Evolutionary conservation across 177 flowering plant species (phyloP), one percentile per base, ranked within the genome.

Genomic region (Vitis hybrid): DNA sequence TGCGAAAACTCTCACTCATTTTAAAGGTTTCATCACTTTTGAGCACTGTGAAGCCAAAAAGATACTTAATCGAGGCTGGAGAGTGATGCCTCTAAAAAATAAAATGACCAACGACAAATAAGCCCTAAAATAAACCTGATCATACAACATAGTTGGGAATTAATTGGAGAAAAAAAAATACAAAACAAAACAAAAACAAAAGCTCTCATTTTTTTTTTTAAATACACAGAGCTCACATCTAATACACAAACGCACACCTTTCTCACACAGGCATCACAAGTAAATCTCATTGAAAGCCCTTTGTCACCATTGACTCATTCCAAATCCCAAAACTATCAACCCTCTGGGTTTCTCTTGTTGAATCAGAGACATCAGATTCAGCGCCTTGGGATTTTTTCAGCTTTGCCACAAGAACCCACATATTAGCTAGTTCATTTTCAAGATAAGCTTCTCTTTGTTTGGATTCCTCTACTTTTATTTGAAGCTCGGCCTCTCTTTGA

Each of bases 371-470:
- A 55, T 83, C 85, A 8, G 66, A 66, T 20, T 82, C 89, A 59
- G 73, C 77, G 48, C 87, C 92, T 10, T 80, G 82, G 8, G 94
- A 83, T 68, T 84, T 93, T 65, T 90, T 95, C 62, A 93, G 80
- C 79, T 91, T 88, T 7, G 98, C 96, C 60, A 95, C 97, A 20
- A 90, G 93, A 70, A 95, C 93, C 99, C 99, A 95, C 99, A 95
- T 95, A 81, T 90, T 95, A 39, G 99, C 97, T 4, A 95, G 95
- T 75, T 95, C 99, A 71, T 95, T 93, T 76, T 95, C 99, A 10
- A 95, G 88, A 75, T 91, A 90, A 20, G 96, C 93, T 81, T 95
- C 99, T 76, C 97, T 83, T 70, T 95, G 90, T 74, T 90, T 93
- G 16, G 97, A 93, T 72, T 91, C 98, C 76, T 91, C 97, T 0